Percentiles rank a stretch among this genome's conserved stretches.
phyloP scores from a whole-genome alignment of 495 filamentous ascomycete species.

The Durotheca rogersii region DNA sequence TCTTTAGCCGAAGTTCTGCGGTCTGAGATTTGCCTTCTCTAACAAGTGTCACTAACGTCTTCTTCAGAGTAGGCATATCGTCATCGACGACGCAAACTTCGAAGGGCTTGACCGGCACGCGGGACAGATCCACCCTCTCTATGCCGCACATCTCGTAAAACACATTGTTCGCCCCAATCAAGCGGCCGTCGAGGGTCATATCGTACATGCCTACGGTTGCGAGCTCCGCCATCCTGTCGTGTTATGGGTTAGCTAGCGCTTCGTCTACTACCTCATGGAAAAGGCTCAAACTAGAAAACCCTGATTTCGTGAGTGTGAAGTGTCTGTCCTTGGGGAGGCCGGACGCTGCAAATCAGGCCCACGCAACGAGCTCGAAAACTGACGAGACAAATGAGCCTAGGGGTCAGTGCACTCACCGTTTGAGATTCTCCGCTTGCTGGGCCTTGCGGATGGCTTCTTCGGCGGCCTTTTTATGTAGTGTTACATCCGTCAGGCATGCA shows the following conservation, averaged over 20 bases:
- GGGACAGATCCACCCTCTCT: slow-evolving; percentile 46
- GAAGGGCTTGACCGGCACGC: slow-evolving; percentile 38
- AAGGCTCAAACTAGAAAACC: too few relatives aligned
- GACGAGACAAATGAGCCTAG: neutral
- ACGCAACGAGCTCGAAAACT: neutral
- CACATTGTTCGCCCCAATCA: slow-evolving; percentile 46
- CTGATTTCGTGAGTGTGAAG: too few relatives aligned
- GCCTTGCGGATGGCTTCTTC: slow-evolving; percentile 46
- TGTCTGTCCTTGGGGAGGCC: too few relatives aligned
- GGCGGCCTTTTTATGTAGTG: slow-evolving; percentile 42
- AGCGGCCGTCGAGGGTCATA: slow-evolving; percentile 45
- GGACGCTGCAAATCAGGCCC: neutral
- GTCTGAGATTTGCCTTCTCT: slow-evolving; percentile 56
- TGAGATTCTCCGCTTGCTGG: slow-evolving; percentile 50
- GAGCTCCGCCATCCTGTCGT: slow-evolving; percentile 43
- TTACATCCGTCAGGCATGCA: slow-evolving; percentile 50
- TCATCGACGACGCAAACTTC: slow-evolving; percentile 55
- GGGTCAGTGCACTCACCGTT: slow-evolving; percentile 33
- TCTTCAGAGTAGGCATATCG: slow-evolving; percentile 53
- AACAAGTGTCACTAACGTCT: slow-evolving; percentile 57
- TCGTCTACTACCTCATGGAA: neutral
- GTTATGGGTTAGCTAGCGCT: slow-evolving; percentile 10
- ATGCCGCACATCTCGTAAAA: slow-evolving; percentile 62
- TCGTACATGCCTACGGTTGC: slow-evolving; percentile 52
- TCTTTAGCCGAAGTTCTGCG: slow-evolving; percentile 67